Evolutionary conservation across 192 early-diverging fungal species (phyloP), one percentile per base, ranked within the genome.

Genomic region (Entrophospora sp.): DNA sequence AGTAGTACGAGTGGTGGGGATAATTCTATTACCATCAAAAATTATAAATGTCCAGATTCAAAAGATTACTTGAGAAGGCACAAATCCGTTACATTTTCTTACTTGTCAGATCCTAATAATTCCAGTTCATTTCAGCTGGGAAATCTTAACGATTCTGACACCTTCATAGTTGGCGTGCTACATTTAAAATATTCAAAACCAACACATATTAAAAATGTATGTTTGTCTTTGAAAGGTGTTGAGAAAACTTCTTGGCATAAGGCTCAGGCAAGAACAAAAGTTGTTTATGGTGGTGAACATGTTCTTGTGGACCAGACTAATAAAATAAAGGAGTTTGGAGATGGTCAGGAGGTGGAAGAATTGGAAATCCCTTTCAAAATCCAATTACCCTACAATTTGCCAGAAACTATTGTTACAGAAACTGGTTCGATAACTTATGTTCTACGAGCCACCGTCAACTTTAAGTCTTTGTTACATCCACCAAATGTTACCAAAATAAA

Each of bases 191-290:
- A 66, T 55, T 5, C 34, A 55, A 36, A 52, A 40, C 51, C 25
- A 42, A 12, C 31, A 20, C 51, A 37, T 10, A 31, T 66, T 14
- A 48, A 31, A 55, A 55, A 16, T 55, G 30, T 66, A 9, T 27
- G 3, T 18, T 42, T 66, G 12, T 13, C 53, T 25, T 31, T 66
- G 6, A 66, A 43, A 55, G 64, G 64, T 0, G 22, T 35, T 18
- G 64, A 66, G 42, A 66, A 44, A 56, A 66, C 64, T n/a, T 22
- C 28, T 18, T 66, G 64, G 64, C 38, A 42, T 55, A 55, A 55
- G 18, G 36, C 64, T 12, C 64, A 66, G 40, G 64, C 64, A 12
- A 36, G 64, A 37, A 25, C 64, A 40, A 66, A 66, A 32, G 42
- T 51, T 0, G 4, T 42, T 12, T 42, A 55, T 27, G 18, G 27